Evolutionary conservation across 805 yeast genomes (phyloP).

Genomic region (Hanseniaspora clermontiae): DNA sequence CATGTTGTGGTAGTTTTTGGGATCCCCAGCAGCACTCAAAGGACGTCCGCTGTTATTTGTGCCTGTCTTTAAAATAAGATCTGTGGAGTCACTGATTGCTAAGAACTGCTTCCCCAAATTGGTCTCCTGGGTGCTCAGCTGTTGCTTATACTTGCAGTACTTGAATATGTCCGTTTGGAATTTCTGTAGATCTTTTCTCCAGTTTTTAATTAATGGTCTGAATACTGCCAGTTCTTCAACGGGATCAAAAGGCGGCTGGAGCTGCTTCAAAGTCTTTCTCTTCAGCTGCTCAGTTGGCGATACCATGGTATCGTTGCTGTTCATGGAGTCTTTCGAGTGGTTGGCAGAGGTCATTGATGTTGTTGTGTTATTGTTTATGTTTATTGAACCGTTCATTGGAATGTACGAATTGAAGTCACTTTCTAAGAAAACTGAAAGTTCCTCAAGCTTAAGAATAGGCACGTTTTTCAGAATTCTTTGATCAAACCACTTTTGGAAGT

Average conservation of each 20-base stretch:
- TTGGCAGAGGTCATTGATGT: constrained; percentile 20
- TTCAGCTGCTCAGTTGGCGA: constrained; percentile 74
- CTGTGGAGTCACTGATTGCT: constrained; percentile 20
- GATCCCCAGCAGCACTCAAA: constrained; percentile 6
- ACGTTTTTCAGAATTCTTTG: constrained; percentile 55
- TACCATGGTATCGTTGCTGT: constrained; percentile 34
- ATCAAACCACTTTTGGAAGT: constrained; percentile 78
- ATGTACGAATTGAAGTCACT: constrained; percentile 48
- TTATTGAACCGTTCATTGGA: constrained; percentile 21
- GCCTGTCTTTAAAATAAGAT: neutral
- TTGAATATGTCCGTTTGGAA: constrained; percentile 45
- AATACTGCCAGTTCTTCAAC: constrained; percentile 67
- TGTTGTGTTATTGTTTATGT: constrained; percentile 6
- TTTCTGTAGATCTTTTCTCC: constrained; percentile 48
- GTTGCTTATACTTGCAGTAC: constrained; percentile 34
- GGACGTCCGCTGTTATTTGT: neutral
- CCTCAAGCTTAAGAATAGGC: constrained; percentile 74
- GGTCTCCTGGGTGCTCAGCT: constrained; percentile 45
- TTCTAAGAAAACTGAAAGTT: constrained; percentile 71
- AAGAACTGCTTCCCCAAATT: constrained; percentile 33
- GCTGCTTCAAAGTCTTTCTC: constrained; percentile 81
- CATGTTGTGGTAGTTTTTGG: constrained; percentile 30
- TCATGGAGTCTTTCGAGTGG: constrained; percentile 37
- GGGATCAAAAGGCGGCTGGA: constrained; percentile 84
- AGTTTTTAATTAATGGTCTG: constrained; percentile 71